These are phyloP conservation scores for Oemleria cerasiformis DNA, from an alignment of 306 rosid genomes.

Conservation along the genomic window DNA sequence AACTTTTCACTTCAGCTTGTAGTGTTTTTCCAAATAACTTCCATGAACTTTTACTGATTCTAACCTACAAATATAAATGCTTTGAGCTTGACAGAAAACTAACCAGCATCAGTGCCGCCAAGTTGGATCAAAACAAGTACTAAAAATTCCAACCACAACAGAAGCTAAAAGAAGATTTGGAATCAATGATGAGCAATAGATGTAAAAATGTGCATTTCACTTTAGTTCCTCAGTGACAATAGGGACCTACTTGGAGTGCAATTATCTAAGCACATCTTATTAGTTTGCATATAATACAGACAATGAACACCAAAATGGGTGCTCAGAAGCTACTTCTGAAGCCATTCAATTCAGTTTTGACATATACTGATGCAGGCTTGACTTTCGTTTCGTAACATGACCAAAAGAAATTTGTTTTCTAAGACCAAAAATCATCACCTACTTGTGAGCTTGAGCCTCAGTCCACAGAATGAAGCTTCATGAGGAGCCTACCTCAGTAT, in stretches of 20 bases:
- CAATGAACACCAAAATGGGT: slow-evolving; percentile 26
- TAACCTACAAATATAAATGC: neutral
- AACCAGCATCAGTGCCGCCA: slow-evolving; percentile 2
- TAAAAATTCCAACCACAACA: neutral
- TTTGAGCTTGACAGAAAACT: slow-evolving; percentile 13
- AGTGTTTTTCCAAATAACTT: no score
- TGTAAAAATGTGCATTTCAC: neutral
- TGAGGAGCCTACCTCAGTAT: slow-evolving; percentile 27
- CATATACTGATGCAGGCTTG: slow-evolving; percentile 2
- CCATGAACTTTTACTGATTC: no score
- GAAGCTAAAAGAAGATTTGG: neutral
- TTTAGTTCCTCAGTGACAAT: neutral
- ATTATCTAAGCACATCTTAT: slow-evolving; percentile 10
- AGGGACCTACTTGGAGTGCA: slow-evolving; percentile 4
- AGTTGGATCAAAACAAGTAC: neutral
- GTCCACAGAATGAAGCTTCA: slow-evolving; percentile 25
- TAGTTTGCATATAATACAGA: slow-evolving; percentile 21
- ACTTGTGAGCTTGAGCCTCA: neutral
- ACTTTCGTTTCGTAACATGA: neutral
- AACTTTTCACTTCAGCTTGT: no score
- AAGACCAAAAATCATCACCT: slow-evolving; percentile 17
- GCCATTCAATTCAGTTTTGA: slow-evolving; percentile 16
- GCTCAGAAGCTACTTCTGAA: slow-evolving; percentile 26
- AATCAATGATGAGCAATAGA: neutral
- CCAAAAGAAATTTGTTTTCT: neutral